Percentiles rank a stretch among this genome's conserved stretches.
Evolutionary conservation across 371 early-diverging fungal genomes (phyloP).

Genomic region (Rozella allomycis): DNA sequence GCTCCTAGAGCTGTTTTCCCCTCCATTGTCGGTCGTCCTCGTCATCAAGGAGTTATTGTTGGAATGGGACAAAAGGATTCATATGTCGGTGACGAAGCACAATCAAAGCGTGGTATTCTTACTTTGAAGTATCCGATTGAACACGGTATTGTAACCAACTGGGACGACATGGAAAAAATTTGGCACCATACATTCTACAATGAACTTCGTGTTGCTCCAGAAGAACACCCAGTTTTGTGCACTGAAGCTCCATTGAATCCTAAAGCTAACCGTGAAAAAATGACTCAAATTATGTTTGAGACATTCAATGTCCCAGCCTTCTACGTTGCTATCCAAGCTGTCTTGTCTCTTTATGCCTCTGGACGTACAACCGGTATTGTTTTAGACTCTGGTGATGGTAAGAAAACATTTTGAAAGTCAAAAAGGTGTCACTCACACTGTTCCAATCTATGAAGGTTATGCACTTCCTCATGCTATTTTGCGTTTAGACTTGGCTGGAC

Average conservation of each 20-base stretch:
- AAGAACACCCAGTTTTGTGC: slow-evolving; percentile 96
- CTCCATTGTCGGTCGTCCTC: slow-evolving; percentile 97
- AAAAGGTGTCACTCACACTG: slow-evolving; percentile 99
- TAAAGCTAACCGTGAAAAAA: slow-evolving; percentile 99
- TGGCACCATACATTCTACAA: slow-evolving; percentile 98
- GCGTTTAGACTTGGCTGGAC: slow-evolving; percentile 86
- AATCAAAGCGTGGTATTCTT: slow-evolving; percentile 97
- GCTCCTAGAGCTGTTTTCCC: slow-evolving; percentile 98
- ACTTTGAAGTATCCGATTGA: slow-evolving; percentile 98
- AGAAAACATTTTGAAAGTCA: too few relatives aligned
- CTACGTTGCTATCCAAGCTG: slow-evolving; percentile 98
- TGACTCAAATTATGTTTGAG: slow-evolving; percentile 99
- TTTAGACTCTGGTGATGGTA: slow-evolving; percentile 99
- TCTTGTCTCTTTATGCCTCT: slow-evolving; percentile 88
- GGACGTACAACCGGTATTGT: slow-evolving; percentile 99
- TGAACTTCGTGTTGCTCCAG: slow-evolving; percentile 65
- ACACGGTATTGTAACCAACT: slow-evolving; percentile 99
- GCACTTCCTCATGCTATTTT: slow-evolving; percentile 93
- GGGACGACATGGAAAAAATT: slow-evolving; percentile 99
- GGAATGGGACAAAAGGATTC: slow-evolving; percentile 99
- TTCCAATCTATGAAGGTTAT: slow-evolving; percentile 99
- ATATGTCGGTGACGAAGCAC: slow-evolving; percentile 99
- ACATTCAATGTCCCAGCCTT: slow-evolving; percentile 96
- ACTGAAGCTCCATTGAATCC: slow-evolving; percentile 99
- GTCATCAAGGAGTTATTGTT: slow-evolving; percentile 97